Percentiles rank a stretch among this genome's conserved stretches.
Conservation (phyloP, 2,329 filamentous ascomycete genomes). For the Tolypocladium tropicale region DNA sequence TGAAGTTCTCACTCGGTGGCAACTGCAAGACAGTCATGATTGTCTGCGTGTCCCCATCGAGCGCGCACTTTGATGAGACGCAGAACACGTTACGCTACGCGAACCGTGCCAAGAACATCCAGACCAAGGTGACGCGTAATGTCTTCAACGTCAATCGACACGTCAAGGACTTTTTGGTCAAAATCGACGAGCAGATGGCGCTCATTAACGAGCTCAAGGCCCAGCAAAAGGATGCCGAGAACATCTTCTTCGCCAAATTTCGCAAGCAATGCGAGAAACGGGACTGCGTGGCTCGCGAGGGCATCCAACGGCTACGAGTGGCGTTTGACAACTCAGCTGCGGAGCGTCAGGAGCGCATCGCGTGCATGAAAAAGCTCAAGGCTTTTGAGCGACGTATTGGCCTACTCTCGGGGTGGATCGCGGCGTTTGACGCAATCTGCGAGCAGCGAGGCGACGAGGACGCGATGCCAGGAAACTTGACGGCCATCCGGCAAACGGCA, state of each 20-base stretch:
- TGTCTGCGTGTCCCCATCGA: slow-evolving; percentile 93
- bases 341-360: slow-evolving; percentile 71
- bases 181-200: slow-evolving; percentile 98
- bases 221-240: slow-evolving; percentile 83
- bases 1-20: slow-evolving; percentile 94
- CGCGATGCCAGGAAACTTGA: slow-evolving; percentile 58
- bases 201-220: slow-evolving; percentile 91
- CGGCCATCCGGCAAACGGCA: slow-evolving; percentile 75
- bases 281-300: slow-evolving; percentile 65
- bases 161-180: slow-evolving; percentile 97
- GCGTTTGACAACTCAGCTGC: slow-evolving; percentile 73
- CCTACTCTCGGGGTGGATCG: slow-evolving; percentile 84
- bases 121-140: slow-evolving; percentile 98
- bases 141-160: slow-evolving; percentile 98
- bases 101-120: slow-evolving; percentile 97
- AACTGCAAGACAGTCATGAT: slow-evolving; percentile 99
- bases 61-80: slow-evolving; percentile 93
- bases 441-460: slow-evolving; percentile 46
- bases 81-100: slow-evolving; percentile 97
- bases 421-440: slow-evolving; percentile 77
- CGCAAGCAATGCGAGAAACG: slow-evolving; percentile 83
- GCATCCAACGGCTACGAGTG: slow-evolving; percentile 64
- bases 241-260: slow-evolving; percentile 75
- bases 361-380: slow-evolving; percentile 71
- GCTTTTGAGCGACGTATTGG: slow-evolving; percentile 77